phyloP scores from a whole-genome alignment of 805 yeast genomes.

The Candida sanyiensis region DNA sequence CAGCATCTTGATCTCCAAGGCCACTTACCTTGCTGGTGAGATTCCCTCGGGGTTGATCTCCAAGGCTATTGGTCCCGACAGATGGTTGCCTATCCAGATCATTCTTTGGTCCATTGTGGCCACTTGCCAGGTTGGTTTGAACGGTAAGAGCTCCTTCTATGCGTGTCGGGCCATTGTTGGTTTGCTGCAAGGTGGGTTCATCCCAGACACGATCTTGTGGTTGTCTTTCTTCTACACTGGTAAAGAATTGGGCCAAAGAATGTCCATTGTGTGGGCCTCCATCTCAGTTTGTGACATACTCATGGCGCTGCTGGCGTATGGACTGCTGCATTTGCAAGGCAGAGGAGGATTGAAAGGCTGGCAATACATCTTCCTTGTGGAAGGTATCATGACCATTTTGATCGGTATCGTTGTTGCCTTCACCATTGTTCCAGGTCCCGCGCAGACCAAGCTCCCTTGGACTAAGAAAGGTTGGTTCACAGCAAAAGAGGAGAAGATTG shows the following conservation, averaged over 20 bases:
- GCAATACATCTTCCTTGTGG: conserved; percentile 64
- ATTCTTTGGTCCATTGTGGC: conserved; percentile 54
- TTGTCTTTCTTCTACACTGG: conserved; percentile 61
- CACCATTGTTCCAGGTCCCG: conserved; percentile 52
- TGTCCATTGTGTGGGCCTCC: conserved; percentile 58
- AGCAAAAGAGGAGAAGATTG: conserved; percentile 49
- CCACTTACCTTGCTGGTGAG: conserved; percentile 36
- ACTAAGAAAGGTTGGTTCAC: conserved; percentile 56
- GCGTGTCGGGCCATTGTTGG: conserved; percentile 48
- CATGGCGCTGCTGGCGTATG: conserved; percentile 48
- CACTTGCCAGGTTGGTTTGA: conserved; percentile 42
- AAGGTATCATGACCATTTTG: conserved; percentile 51
- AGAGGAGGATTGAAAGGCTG: conserved; percentile 45
- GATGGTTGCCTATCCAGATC: conserved; percentile 56
- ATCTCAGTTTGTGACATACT: conserved; percentile 41
- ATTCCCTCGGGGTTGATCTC: conserved; percentile 53
- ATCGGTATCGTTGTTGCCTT: conserved; percentile 46
- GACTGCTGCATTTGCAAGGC: conserved; percentile 48
- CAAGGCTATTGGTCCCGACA: conserved; percentile 54
- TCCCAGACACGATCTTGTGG: conserved; percentile 63
- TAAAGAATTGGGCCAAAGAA: conserved; percentile 50
- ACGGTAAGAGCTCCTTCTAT: conserved; percentile 36
- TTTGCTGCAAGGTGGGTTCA: conserved; percentile 58
- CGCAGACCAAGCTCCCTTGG: conserved; percentile 50
- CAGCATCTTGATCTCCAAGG: conserved; percentile 56